These are phyloP conservation scores for Gardenia jasminoides DNA, from an alignment of 257 asterid genomes.

Conservation along the genomic window DNA sequence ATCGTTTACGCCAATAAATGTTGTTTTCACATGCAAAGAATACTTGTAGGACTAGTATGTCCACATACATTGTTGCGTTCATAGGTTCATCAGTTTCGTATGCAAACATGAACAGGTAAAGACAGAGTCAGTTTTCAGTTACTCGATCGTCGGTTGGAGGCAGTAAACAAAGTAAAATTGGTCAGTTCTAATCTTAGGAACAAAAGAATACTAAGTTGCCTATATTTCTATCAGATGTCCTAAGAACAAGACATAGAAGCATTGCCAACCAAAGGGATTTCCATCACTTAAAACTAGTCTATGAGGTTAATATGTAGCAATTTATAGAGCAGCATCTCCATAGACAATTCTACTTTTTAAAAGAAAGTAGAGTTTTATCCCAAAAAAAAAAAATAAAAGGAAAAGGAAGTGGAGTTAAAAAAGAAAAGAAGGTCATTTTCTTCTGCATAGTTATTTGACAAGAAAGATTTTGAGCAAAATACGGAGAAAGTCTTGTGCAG, in stretches of 20 bases:
- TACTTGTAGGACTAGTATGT: background rate
- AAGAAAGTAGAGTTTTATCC: too few species aligned
- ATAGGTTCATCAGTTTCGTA: background rate
- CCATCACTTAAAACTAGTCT: background rate
- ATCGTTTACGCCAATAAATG: too few species aligned
- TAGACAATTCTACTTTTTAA: background rate
- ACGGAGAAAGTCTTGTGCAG: too few species aligned
- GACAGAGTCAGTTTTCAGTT: background rate
- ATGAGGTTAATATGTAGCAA: background rate
- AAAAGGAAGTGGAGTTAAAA: too few species aligned
- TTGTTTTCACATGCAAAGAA: background rate
- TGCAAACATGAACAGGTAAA: background rate
- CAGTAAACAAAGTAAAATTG: background rate
- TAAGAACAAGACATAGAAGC: background rate
- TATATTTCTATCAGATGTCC: background rate
- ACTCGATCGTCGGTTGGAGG: background rate
- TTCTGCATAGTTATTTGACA: too few species aligned
- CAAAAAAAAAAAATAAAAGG: too few species aligned
- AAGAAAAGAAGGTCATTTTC: too few species aligned
- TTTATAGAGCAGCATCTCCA: background rate
- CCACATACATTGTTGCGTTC: background rate
- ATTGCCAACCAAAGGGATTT: background rate
- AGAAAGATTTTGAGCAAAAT: too few species aligned
- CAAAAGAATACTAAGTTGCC: background rate
- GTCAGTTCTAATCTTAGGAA: background rate